These are phyloP conservation scores for Gossypium arboreum DNA, from an alignment of 345 rosid species.

Conservation along the genomic window DNA sequence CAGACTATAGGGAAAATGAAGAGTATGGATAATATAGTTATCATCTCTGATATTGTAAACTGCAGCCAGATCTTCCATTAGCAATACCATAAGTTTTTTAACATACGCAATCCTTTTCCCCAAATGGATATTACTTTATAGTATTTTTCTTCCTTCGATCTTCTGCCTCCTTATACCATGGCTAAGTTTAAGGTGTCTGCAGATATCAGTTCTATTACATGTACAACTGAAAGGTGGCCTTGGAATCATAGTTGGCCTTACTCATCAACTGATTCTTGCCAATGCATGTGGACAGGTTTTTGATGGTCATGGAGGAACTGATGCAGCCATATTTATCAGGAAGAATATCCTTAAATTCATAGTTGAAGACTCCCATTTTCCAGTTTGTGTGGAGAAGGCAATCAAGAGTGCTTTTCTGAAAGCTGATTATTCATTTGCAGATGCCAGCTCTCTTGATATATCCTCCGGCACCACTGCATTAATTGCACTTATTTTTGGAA, in stretches of 20 bases:
- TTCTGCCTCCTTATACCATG: neutral
- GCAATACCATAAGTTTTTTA: neutral
- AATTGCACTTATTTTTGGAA: conserved; percentile 69
- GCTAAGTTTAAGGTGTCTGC: neutral
- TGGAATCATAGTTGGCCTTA: conserved; percentile 4
- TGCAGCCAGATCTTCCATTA: neutral
- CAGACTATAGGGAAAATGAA: neutral
- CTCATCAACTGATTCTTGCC: conserved; percentile 14
- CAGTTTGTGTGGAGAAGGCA: conserved; percentile 70
- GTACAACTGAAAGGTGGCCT: neutral
- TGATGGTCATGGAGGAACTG: conserved; percentile 97
- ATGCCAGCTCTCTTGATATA: conserved; percentile 75
- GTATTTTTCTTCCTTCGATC: neutral
- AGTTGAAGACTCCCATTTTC: conserved; percentile 80
- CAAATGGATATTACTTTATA: neutral
- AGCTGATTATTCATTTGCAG: conserved; percentile 92
- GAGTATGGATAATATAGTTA: neutral
- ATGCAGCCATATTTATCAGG: conserved; percentile 80
- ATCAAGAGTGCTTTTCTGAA: conserved; percentile 73
- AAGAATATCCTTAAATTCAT: conserved; percentile 68
- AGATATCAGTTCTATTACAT: neutral
- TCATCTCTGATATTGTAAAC: neutral
- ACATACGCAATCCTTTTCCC: neutral
- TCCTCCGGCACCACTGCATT: conserved; percentile 95
- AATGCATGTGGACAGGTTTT: conserved; percentile 57